Base-by-base conservation (phyloP, 202 grass and related monocot genomes). In the Schoenoplectus tabernaemontani region DNA sequence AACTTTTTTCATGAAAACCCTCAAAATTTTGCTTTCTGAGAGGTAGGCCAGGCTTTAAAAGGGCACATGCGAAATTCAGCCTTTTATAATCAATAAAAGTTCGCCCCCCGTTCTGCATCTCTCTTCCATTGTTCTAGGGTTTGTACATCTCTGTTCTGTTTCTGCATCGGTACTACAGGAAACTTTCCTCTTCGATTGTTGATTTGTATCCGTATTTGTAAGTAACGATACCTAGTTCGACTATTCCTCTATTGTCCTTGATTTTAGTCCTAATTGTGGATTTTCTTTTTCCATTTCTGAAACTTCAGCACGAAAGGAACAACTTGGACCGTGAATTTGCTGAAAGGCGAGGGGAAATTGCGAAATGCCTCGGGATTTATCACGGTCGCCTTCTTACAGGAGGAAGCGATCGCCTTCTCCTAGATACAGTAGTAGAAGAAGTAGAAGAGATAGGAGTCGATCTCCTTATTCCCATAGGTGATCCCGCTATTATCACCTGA, bases 381-480 rank as follows among this genome's bases (percentile, higher is more conserved):
- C 78, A 9, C 78, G 78, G 28, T 80, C 78, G 56, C 78, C 78
- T 63, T 63, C 78, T 47, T 39, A 80, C 57, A 80, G 78, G 78
- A 64, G 78, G 59, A 60, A 63, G 57, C 78, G 78, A 36, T 80
- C 78, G 39, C 78, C 78, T n/a, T 80, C 78, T 44, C 78, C 78
- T 43, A 80, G 78, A 80, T 80, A 20, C 60, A 80, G 59, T 4
- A 80, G 78, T 80, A 65, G 57, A 50, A 64, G 78, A 80, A 80
- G 38, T 33, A 80, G 78, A 47, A 80, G 59, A 63, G 78, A 80
- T 80, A 42, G 78, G 59, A 80, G 78, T 63, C 78, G 78, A 50
- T 80, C 78, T 33, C 78, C 78, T 80, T 80, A 64, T 80, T 80
- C 42, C 39, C 78, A 80, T 51, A 80, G 78, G 78, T 80, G 78